These are phyloP conservation scores for Croton laevigatus DNA, from an alignment of 441 rosid species.

Conservation along the genomic window DNA sequence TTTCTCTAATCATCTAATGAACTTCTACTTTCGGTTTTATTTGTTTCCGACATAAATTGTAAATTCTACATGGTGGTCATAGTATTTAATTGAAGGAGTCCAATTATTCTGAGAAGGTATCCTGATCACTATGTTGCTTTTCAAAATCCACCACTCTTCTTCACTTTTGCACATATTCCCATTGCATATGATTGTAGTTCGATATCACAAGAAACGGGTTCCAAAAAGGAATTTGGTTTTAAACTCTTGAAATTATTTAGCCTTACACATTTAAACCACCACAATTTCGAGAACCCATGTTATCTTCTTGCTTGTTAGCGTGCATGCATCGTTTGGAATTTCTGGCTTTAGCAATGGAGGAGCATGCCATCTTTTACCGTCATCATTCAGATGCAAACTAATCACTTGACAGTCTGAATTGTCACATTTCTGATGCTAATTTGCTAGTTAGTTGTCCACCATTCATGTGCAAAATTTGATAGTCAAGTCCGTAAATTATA, in stretches of 20 bases:
- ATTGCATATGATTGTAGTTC: not conserved
- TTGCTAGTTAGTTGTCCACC: not conserved
- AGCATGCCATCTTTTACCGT: not conserved
- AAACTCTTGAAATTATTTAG: not conserved
- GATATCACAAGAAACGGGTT: not conserved
- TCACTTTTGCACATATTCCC: not conserved
- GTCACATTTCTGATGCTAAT: not conserved
- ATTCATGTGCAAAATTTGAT: not conserved
- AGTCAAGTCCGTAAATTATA: not conserved
- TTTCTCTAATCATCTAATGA: not conserved
- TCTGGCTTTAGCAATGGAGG: not conserved
- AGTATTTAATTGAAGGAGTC: not conserved
- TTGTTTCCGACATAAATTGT: not conserved
- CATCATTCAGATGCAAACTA: not conserved
- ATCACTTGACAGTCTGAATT: not conserved
- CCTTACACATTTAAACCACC: not conserved
- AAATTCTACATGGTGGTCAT: not conserved
- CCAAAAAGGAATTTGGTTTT: too few relatives aligned
- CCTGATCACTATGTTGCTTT: not conserved
- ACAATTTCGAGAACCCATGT: not conserved
- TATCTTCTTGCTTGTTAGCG: not conserved
- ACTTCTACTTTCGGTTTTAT: not conserved
- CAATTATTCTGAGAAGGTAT: not conserved
- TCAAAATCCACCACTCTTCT: not conserved
- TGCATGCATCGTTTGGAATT: not conserved